Conservation (phyloP, 2,329 filamentous ascomycete species). For the Exophiala alcalophila region DNA sequence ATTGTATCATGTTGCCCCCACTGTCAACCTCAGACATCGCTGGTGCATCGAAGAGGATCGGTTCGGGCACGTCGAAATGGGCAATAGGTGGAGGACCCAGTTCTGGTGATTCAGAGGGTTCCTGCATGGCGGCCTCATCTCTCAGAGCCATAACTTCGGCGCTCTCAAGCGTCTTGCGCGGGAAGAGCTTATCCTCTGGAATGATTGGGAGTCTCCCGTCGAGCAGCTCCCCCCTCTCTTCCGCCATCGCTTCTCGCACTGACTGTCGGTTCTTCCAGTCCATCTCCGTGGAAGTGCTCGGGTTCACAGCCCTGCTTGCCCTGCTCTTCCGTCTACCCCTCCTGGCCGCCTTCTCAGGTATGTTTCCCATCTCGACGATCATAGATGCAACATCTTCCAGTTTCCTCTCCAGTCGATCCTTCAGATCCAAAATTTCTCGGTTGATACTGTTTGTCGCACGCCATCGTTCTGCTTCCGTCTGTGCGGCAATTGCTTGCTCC, state of each 20-base stretch:
- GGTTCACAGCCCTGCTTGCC: conserved; percentile 5
- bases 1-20: conserved; percentile 35
- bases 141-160: conserved; percentile 38
- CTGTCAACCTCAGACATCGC: conserved; percentile 28
- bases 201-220: conserved; percentile 56
- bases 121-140: conserved; percentile 28
- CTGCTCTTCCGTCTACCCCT: conserved; percentile 19
- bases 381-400: conserved; percentile 54
- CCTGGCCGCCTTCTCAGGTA: conserved; percentile 29
- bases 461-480: conserved; percentile 52
- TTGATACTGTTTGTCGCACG: conserved; percentile 44
- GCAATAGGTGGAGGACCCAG: conserved; percentile 50
- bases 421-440: conserved; percentile 52
- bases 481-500: conserved; percentile 57
- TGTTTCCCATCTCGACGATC: conserved; percentile 52
- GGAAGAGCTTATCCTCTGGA: conserved; percentile 57
- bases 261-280: conserved; percentile 32
- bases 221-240: conserved; percentile 30
- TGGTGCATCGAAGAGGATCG: conserved; percentile 44
- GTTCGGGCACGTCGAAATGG: conserved; percentile 51
- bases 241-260: conserved; percentile 29
- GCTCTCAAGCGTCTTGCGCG: conserved; percentile 53
- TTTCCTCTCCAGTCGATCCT: conserved; percentile 55
- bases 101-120: conserved; percentile 34
- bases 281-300: conserved; percentile 30